A percentile compares a stretch with the other conserved stretches of the same genome.
These are phyloP conservation scores for Epichloe sibirici DNA, from an alignment of 2,329 filamentous ascomycete genomes.

Conservation along the genomic window DNA sequence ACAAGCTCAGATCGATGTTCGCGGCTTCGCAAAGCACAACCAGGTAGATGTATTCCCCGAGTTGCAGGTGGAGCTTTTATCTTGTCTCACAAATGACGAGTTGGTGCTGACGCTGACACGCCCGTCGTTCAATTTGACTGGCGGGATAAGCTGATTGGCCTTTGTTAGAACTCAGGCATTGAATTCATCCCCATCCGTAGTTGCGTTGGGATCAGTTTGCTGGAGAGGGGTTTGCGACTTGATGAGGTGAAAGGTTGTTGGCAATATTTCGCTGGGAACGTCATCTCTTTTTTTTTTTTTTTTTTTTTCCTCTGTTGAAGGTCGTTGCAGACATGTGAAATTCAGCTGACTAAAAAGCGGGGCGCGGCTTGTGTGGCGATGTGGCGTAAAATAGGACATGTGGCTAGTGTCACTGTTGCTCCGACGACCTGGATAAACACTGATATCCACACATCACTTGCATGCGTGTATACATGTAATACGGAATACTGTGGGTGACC, in stretches of 20 bases:
- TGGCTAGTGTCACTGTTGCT: constrained; percentile 5
- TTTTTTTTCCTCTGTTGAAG: background rate
- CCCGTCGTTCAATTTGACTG: background rate
- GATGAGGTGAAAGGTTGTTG: background rate
- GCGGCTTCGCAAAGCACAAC: background rate
- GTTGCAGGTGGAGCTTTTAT: background rate
- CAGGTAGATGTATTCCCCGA: background rate
- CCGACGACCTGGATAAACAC: constrained; percentile 8
- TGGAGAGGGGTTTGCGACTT: background rate
- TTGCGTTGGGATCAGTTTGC: background rate
- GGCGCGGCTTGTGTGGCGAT: background rate
- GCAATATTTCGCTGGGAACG: background rate
- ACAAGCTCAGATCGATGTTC: background rate
- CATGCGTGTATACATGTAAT: too few relatives aligned
- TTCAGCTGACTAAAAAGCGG: background rate
- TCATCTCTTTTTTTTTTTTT: background rate
- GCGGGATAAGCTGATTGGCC: background rate
- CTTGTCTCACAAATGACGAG: background rate
- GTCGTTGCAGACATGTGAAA: constrained; percentile 4
- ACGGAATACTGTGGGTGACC: background rate
- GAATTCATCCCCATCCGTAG: background rate
- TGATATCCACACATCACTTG: background rate
- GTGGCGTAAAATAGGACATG: background rate
- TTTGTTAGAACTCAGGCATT: background rate
- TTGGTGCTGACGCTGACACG: background rate